Evolutionary conservation across 2,329 filamentous ascomycete genomes (phyloP).

Genomic region (Monosporascus cannonballus): DNA sequence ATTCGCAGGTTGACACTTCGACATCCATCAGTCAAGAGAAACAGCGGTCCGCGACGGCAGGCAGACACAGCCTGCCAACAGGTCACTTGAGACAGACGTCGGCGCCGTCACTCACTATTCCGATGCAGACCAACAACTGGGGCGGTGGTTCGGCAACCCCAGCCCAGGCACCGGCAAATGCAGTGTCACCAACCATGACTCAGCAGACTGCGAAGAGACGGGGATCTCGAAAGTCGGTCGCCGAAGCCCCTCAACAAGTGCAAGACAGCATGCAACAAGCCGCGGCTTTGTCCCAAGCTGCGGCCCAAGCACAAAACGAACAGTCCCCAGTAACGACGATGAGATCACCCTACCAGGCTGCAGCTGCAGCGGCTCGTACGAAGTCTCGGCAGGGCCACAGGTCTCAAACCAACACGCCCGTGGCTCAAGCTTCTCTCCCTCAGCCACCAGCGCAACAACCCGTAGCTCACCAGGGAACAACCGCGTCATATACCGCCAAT

Average conservation of each 20-base stretch:
- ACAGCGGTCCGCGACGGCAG: slow-evolving; percentile 6
- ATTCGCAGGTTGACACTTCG: slow-evolving; percentile 4
- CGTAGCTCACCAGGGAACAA: slow-evolving; percentile 13
- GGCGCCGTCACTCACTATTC: slow-evolving; percentile 13
- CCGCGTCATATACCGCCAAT: slow-evolving; percentile 21
- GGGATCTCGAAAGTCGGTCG: slow-evolving; percentile 15
- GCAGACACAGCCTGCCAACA: slow-evolving; percentile 17
- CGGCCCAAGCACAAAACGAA: slow-evolving; percentile 19
- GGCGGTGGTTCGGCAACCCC: slow-evolving; percentile 8
- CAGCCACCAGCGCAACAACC: slow-evolving; percentile 20
- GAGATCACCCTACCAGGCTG: slow-evolving; percentile 20
- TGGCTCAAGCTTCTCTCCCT: slow-evolving; percentile 15
- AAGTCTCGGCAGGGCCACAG: slow-evolving; percentile 20
- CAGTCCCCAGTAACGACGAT: slow-evolving; percentile 18
- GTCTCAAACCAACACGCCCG: slow-evolving; percentile 23
- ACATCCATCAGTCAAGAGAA: slow-evolving; percentile 7
- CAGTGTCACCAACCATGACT: slow-evolving; percentile 11
- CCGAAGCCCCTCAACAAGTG: slow-evolving; percentile 12
- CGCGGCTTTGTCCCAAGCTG: slow-evolving; percentile 17
- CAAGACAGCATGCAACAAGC: slow-evolving; percentile 15
- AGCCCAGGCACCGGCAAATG: slow-evolving; percentile 7
- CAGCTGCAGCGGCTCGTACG: slow-evolving; percentile 10
- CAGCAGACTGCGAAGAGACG: slow-evolving; percentile 16
- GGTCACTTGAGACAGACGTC: slow-evolving; percentile 16
- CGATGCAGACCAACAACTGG: slow-evolving; percentile 15